Evolutionary conservation across 441 rosid genomes (phyloP).

Genomic region (Euphorbia celastroides): DNA sequence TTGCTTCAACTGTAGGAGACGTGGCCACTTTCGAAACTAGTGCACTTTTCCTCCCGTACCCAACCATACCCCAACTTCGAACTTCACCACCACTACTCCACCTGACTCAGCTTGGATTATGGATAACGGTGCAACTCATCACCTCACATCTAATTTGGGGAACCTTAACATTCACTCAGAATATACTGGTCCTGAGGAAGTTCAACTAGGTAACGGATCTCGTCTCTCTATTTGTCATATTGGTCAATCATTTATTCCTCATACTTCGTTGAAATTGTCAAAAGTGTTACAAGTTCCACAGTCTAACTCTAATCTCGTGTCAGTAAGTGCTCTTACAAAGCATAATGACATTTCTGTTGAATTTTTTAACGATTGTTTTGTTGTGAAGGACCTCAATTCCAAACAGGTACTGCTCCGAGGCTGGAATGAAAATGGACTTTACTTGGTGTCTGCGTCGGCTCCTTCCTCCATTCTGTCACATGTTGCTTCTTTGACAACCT

Average conservation of each 20-base stretch:
- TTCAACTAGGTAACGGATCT: not conserved
- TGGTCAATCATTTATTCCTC: not conserved
- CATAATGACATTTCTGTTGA: not conserved
- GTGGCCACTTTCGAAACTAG: not conserved
- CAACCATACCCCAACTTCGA: not conserved
- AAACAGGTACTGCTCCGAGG: not conserved
- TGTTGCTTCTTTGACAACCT: not conserved
- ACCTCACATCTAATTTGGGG: not conserved
- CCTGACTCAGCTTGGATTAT: not conserved
- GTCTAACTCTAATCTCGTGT: not conserved
- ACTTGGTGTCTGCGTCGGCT: not conserved
- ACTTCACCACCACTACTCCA: not conserved
- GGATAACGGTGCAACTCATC: not conserved
- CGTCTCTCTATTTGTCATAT: not conserved
- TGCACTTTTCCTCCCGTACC: not conserved
- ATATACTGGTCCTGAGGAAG: not conserved
- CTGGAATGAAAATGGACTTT: not conserved
- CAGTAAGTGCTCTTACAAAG: not conserved
- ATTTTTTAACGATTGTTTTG: no score
- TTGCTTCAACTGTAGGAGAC: not conserved
- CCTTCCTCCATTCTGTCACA: not conserved
- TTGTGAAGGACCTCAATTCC: not conserved
- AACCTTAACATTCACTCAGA: not conserved
- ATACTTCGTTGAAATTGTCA: not conserved
- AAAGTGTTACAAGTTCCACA: not conserved